Percentiles rank a stretch among this genome's conserved stretches.
Evolutionary conservation across 23 red algal species (phyloP).

Genomic region (Agarophyton chilense): DNA sequence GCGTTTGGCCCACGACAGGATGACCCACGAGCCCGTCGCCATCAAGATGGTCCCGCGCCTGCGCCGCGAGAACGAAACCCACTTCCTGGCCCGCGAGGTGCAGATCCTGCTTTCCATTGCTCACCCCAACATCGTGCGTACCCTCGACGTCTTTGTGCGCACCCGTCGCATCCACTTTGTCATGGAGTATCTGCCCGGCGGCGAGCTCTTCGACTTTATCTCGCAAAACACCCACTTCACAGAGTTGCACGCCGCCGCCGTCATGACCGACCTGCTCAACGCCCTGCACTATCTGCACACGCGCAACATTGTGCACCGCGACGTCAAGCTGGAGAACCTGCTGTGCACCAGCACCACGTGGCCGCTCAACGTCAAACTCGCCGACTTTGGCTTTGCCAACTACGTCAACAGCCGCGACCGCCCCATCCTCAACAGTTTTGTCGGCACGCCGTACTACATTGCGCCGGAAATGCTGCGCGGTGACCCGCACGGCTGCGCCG

Average conservation of each 20-base stretch:
- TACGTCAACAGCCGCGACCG: slow-evolving; percentile 30
- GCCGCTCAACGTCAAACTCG: slow-evolving; percentile 81
- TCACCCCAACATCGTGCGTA: slow-evolving; percentile 80
- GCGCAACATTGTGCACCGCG: slow-evolving; percentile 88
- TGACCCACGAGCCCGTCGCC: slow-evolving; percentile 84
- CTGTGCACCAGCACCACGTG: slow-evolving; percentile 67
- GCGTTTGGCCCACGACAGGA: slow-evolving; percentile 68
- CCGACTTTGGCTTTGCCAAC: slow-evolving; percentile 94
- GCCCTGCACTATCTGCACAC: slow-evolving; percentile 83
- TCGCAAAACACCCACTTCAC: slow-evolving; percentile 63
- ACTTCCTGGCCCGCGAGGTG: slow-evolving; percentile 78
- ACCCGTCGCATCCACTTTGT: slow-evolving; percentile 71
- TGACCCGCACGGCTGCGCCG: slow-evolving; percentile 62
- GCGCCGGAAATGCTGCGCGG: slow-evolving; percentile 83
- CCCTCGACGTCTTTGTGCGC: slow-evolving; percentile 74
- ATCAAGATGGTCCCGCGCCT: slow-evolving; percentile 86
- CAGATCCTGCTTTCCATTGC: slow-evolving; percentile 65
- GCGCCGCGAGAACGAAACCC: slow-evolving; percentile 57
- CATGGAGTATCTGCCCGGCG: slow-evolving; percentile 83
- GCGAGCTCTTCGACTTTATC: slow-evolving; percentile 77
- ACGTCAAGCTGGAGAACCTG: slow-evolving; percentile 90
- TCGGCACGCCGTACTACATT: slow-evolving; percentile 87
- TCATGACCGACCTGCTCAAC: slow-evolving; percentile 80
- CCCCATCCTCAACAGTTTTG: slow-evolving; percentile 59
- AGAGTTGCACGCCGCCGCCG: slow-evolving; percentile 67